Conservation (phyloP, 1,284 basidiomycete species). For the Pseudozyma hubeiensis region DNA sequence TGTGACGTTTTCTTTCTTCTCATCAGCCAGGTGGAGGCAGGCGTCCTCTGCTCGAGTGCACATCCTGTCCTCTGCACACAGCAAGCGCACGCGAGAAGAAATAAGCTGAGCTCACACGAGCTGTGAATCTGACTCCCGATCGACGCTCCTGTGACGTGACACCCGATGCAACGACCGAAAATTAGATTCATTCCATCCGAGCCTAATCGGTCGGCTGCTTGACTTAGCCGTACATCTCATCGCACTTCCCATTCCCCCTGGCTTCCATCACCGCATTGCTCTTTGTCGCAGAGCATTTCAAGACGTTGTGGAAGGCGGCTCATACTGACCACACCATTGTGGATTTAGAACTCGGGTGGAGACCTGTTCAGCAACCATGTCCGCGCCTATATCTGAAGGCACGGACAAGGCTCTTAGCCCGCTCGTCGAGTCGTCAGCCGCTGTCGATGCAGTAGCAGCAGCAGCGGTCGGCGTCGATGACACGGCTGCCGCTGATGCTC, state of each 20-base stretch:
- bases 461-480: neutral
- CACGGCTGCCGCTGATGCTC: slow-evolving; percentile 5
- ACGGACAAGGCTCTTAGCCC: neutral
- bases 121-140: neutral
- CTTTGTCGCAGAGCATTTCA: slow-evolving; percentile 2
- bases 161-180: too few relatives aligned
- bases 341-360: slow-evolving; percentile 9
- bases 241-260: neutral
- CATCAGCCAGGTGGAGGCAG: slow-evolving; percentile 15
- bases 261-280: slow-evolving; percentile 14
- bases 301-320: slow-evolving; percentile 2
- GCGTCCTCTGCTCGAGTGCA: neutral
- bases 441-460: neutral
- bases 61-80: neutral
- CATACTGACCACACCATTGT: neutral
- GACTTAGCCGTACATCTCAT: neutral
- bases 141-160: neutral
- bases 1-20: neutral
- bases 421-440: slow-evolving; percentile 8
- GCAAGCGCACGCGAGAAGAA: neutral
- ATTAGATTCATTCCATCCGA: slow-evolving; percentile 3
- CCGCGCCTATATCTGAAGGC: slow-evolving; percentile 14
- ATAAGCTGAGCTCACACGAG: slow-evolving; percentile 39
- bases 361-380: slow-evolving; percentile 10
- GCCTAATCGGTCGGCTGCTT: neutral